These are phyloP conservation scores for Vanderwaltozyma tropicalis DNA, from an alignment of 805 yeast species.

Conservation along the genomic window DNA sequence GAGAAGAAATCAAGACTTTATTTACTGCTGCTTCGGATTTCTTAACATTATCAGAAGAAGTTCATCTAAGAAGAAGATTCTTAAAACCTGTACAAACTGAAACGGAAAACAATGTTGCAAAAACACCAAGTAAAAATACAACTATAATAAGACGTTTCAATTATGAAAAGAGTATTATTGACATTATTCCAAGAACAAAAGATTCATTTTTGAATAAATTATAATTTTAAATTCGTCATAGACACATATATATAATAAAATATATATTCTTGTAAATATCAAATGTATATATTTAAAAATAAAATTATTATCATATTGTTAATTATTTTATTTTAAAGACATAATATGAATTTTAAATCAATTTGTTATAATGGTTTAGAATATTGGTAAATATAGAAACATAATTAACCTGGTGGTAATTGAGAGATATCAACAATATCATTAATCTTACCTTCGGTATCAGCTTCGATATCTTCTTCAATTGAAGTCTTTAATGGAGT, in stretches of 20 bases:
- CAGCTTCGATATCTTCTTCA: slow-evolving; percentile 41
- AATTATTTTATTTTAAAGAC: not conserved
- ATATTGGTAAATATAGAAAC: not conserved
- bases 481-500: slow-evolving; percentile 62
- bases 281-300: not conserved
- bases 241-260: not conserved
- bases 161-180: slow-evolving; percentile 41
- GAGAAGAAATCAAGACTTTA: slow-evolving; percentile 33
- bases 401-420: slow-evolving; percentile 82
- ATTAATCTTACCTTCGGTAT: slow-evolving; percentile 39
- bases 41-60: slow-evolving; percentile 24
- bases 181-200: slow-evolving; percentile 43
- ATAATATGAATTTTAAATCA: not conserved
- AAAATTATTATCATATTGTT: too few relatives aligned
- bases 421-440: slow-evolving; percentile 79
- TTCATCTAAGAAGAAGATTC: slow-evolving; percentile 38
- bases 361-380: not conserved
- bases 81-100: slow-evolving; percentile 50
- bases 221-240: not conserved
- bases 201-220: slow-evolving; percentile 35
- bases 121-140: slow-evolving; percentile 39
- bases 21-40: slow-evolving; percentile 30
- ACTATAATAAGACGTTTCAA: slow-evolving; percentile 51
- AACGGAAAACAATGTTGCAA: slow-evolving; percentile 30
- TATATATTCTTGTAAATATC: not conserved